Percentiles rank a stretch among this genome's conserved stretches.
Conservation (phyloP, 441 rosid species). For the Adansonia rubrostipa region DNA sequence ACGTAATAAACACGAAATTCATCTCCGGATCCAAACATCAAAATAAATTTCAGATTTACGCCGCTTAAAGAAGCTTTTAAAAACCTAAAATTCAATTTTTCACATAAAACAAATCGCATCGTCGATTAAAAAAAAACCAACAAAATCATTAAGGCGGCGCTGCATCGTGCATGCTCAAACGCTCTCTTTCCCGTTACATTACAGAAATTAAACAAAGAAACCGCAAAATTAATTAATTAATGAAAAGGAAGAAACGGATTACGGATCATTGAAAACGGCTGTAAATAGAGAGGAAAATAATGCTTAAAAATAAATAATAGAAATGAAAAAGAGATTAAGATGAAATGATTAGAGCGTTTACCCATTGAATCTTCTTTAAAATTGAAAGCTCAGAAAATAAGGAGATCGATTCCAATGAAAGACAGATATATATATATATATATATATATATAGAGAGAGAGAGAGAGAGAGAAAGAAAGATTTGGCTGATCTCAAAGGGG, state of each 20-base stretch:
- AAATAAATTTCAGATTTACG: conserved; percentile 8
- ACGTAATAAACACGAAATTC: conserved; percentile 24
- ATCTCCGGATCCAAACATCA: conserved; percentile 7
- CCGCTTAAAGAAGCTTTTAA: neutral
- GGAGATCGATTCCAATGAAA: conserved; percentile 23
- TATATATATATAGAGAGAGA: neutral
- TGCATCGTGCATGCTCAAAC: conserved; percentile 25
- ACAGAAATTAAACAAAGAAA: conserved; percentile 26
- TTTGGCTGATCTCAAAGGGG: conserved; percentile 15
- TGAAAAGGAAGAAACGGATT: conserved; percentile 39
- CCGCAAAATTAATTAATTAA: neutral
- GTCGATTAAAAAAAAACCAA: conserved; percentile 6
- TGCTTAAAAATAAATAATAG: too few species aligned
- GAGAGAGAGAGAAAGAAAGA: conserved; percentile 8
- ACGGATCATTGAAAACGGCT: conserved; percentile 34
- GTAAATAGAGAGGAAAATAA: neutral
- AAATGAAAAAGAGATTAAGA: conserved; percentile 28
- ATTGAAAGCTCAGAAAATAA: conserved; percentile 8
- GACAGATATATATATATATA: neutral
- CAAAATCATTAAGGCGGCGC: conserved; percentile 17
- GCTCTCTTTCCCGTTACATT: conserved; percentile 24
- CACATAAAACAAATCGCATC: conserved; percentile 9
- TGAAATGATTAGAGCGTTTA: conserved; percentile 28
- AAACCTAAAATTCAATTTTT: conserved; percentile 5
- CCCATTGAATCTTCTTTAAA: conserved; percentile 41